These are phyloP conservation scores for Bothriochloa decipiens DNA, from an alignment of 176 grass and related monocot genomes.

Conservation along the genomic window DNA sequence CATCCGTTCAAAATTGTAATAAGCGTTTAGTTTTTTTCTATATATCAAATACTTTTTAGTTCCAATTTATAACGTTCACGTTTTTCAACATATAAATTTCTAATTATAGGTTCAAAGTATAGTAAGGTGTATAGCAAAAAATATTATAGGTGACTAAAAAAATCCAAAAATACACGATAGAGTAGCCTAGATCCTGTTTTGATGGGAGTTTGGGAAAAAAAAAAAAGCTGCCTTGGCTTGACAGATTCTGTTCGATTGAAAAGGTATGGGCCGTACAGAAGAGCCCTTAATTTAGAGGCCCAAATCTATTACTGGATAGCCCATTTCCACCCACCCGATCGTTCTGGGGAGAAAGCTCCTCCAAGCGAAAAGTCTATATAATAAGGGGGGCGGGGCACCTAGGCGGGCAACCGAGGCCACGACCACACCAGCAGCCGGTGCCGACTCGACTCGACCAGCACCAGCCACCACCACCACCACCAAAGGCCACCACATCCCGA, in stretches of 20 bases:
- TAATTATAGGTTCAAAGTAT: too few relatives aligned
- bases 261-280: background rate
- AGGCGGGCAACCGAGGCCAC: background rate
- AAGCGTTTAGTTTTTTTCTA: too few relatives aligned
- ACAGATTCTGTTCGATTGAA: background rate
- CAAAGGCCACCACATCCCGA: background rate
- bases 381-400: background rate
- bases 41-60: too few relatives aligned
- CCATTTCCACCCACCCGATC: background rate
- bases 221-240: background rate
- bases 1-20: too few relatives aligned
- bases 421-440: background rate
- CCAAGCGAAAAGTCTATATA: conserved; percentile 29
- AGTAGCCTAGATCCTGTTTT: background rate
- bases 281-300: background rate
- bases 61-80: too few relatives aligned
- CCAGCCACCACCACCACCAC: background rate
- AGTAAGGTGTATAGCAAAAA: too few relatives aligned
- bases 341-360: background rate
- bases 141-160: background rate
- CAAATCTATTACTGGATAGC: background rate
- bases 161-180: background rate
- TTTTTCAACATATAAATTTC: too few relatives aligned
- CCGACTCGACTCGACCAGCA: background rate
- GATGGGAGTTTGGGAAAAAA: too few relatives aligned